Base-by-base conservation (phyloP, 352 stramenopile species). In the Pelagophyceae sp. region DNA sequence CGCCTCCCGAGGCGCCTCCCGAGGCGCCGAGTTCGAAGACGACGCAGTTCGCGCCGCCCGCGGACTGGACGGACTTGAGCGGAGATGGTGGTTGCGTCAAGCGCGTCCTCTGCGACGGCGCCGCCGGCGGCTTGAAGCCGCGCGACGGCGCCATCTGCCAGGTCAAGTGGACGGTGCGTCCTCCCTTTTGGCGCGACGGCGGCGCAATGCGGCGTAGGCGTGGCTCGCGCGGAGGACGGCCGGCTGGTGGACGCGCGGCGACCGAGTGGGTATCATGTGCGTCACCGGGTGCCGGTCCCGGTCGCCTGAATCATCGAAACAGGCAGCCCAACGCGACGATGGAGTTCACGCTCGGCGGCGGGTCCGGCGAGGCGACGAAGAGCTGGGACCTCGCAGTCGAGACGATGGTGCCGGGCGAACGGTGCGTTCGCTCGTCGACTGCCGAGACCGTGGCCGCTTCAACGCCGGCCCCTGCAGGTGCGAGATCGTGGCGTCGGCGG, bases 341-440 rank as follows among this genome's bases (percentile, higher is more conserved):
- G 2, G 67, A 74, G 38, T 74, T 74, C 67, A 74, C 67, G 35
- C 35, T 74, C 35, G 67, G 67, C 35, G 67, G 67, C 33, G 67
- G 67, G 5, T 5, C 17, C 5, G 67, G 67, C 37, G 67, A 74
- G 38, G 67, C 67, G 33, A 74, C 67, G 67, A 1, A 5, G 35
- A 20, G 17, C 35, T 74, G 67, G 67, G 67, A 74, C 38, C 35
- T 58, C 15, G 33, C 35, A 11, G 67, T 74, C 35, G 23, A 11
- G 67, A 51, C 33, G 33, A 74, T 74, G 67, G 35, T 23, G 25
- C 35, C 23, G 15, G 35, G 38, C 15, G 67, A 74, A 1, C 35
- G 33, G 33, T 31, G n/a, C n/a, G n/a, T n/a, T n/a, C n/a, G n/a
- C n/a, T n/a, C n/a, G n/a, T n/a, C n/a, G n/a, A n/a, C n/a, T n/a